phyloP scores from a whole-genome alignment of 2,329 filamentous ascomycete species.

The Aspergillus awamori region DNA sequence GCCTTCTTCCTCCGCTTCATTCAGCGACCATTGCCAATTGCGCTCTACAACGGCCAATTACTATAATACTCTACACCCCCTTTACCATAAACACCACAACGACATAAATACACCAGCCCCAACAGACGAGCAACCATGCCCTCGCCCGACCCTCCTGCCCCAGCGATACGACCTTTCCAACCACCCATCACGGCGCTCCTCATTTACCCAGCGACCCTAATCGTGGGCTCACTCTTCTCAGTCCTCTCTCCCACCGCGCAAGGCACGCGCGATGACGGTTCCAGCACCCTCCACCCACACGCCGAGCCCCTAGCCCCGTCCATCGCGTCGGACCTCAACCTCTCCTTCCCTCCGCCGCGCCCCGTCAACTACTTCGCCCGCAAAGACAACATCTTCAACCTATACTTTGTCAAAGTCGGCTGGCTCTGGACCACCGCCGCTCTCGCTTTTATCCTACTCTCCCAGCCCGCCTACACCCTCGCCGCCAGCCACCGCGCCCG shows the following conservation, averaged over 20 bases:
- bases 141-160: slow-evolving; percentile 8
- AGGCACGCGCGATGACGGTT: slow-evolving; percentile 25
- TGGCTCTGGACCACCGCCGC: slow-evolving; percentile 88
- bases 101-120: background rate
- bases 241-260: slow-evolving; percentile 73
- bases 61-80: background rate
- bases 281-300: slow-evolving; percentile 38
- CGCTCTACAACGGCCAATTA: background rate
- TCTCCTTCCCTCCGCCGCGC: slow-evolving; percentile 19
- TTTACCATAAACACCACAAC: too few species aligned
- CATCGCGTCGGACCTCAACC: slow-evolving; percentile 33
- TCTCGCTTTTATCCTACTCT: slow-evolving; percentile 69
- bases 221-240: slow-evolving; percentile 81
- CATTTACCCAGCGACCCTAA: slow-evolving; percentile 75
- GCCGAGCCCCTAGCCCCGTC: slow-evolving; percentile 46
- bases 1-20: background rate
- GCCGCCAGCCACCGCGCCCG: slow-evolving; percentile 47
- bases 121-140: slow-evolving; percentile 9
- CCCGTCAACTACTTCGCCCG: slow-evolving; percentile 78
- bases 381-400: slow-evolving; percentile 90
- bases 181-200: slow-evolving; percentile 54
- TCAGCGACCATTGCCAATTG: background rate
- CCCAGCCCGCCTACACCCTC: slow-evolving; percentile 62
- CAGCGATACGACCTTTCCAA: slow-evolving; percentile 11
- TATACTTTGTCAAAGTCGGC: slow-evolving; percentile 90